Evolutionary conservation across 192 early-diverging fungal genomes (phyloP).

Genomic region (Linnemannia schmuckeri): DNA sequence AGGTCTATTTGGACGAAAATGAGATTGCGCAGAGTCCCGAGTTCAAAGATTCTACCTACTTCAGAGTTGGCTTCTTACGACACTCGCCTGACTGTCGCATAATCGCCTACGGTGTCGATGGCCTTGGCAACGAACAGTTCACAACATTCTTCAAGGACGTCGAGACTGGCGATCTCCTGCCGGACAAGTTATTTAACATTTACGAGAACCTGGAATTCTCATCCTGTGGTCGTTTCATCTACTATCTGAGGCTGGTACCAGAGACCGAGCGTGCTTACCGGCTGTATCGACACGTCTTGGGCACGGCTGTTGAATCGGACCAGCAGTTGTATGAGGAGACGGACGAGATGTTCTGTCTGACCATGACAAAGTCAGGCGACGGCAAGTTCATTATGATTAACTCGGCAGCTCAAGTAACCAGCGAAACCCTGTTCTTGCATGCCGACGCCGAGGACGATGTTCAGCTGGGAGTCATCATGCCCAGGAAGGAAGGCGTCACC

Average conservation of each 20-base stretch:
- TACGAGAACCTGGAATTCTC: constrained; percentile 72
- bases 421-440: constrained; percentile 64
- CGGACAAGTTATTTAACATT: constrained; percentile 63
- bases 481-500: constrained; percentile 62
- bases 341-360: constrained; percentile 75
- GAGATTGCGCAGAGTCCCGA: constrained; percentile 60
- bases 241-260: constrained; percentile 65
- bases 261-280: constrained; percentile 64
- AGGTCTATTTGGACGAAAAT: constrained; percentile 65
- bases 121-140: constrained; percentile 64
- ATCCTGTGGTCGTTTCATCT: constrained; percentile 61
- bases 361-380: constrained; percentile 66
- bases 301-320: constrained; percentile 54
- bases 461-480: constrained; percentile 57
- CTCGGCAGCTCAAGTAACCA: constrained; percentile 67
- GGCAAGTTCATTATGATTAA: constrained; percentile 66
- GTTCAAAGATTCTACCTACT: constrained; percentile 68
- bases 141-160: constrained; percentile 66
- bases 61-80: constrained; percentile 69
- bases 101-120: constrained; percentile 70
- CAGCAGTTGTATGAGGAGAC: constrained; percentile 64
- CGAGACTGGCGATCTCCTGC: constrained; percentile 53
- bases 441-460: constrained; percentile 38
- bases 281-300: constrained; percentile 63
- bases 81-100: constrained; percentile 66